Percentiles rank a stretch among this genome's conserved stretches.
These are phyloP conservation scores for Huiozyma sinensis DNA, from an alignment of 805 yeast species.

Conservation along the genomic window DNA sequence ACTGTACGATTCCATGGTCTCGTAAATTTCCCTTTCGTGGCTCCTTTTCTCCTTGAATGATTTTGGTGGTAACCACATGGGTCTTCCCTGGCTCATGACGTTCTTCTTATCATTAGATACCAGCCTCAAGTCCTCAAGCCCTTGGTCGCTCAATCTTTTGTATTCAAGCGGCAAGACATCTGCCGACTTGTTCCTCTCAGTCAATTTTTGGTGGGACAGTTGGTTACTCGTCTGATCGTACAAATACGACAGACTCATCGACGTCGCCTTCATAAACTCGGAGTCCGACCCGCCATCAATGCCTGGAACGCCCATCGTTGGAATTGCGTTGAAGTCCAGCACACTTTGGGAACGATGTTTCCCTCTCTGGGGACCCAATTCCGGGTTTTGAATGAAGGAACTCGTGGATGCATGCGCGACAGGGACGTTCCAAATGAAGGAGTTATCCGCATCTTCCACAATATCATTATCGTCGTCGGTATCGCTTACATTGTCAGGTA, in stretches of 20 bases:
- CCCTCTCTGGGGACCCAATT: too few relatives aligned
- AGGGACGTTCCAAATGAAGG: conserved; percentile 42
- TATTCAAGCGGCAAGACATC: conserved; percentile 29
- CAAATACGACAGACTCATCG: conserved; percentile 30
- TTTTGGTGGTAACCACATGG: conserved; percentile 63
- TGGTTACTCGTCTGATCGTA: conserved; percentile 30
- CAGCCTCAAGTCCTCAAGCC: conserved; percentile 46
- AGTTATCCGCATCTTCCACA: conserved; percentile 11
- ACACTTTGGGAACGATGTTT: too few relatives aligned
- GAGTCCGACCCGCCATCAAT: conserved; percentile 12
- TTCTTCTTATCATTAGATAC: conserved; percentile 51
- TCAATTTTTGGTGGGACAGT: conserved; percentile 26
- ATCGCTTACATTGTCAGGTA: not conserved
- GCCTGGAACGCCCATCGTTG: conserved; percentile 41
- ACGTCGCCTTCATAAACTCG: conserved; percentile 20
- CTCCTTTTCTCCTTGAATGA: conserved; percentile 36
- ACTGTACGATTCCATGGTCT: not conserved
- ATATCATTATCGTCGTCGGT: conserved; percentile 23
- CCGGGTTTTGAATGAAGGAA: conserved; percentile 9
- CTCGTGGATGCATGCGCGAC: conserved; percentile 27
- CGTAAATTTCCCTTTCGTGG: conserved; percentile 32
- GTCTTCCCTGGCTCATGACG: conserved; percentile 47
- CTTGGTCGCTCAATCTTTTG: conserved; percentile 27
- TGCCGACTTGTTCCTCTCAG: conserved; percentile 25
- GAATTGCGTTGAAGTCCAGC: conserved; percentile 24